These are phyloP conservation scores for Salvia hispanica DNA, from an alignment of 257 asterid genomes.

Conservation along the genomic window DNA sequence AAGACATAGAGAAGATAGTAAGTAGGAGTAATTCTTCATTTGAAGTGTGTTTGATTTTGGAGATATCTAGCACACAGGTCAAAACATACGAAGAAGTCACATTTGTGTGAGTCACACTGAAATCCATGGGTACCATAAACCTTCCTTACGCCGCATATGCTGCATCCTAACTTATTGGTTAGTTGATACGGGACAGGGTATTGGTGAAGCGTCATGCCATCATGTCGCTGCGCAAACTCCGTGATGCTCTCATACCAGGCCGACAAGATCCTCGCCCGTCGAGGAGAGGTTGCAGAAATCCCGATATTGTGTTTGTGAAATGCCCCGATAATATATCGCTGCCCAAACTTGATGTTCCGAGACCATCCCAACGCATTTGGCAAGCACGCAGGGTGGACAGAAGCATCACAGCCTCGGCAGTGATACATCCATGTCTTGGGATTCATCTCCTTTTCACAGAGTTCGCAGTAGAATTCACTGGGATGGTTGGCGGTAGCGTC, in stretches of 20 bases:
- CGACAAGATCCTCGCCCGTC: too few species aligned
- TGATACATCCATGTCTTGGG: constrained; percentile 7
- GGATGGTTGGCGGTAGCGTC: neutral
- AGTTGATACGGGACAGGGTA: neutral
- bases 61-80: too few species aligned
- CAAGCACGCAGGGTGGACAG: neutral
- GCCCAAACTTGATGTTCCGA: neutral
- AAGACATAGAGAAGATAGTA: too few species aligned
- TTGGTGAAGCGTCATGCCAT: neutral
- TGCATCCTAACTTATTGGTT: neutral
- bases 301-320: too few species aligned
- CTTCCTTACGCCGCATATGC: neutral
- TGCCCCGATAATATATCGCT: neutral
- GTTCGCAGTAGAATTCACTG: neutral
- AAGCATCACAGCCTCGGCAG: neutral
- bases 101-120: neutral
- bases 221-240: too few species aligned
- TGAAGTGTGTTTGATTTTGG: too few species aligned
- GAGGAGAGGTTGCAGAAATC: too few species aligned
- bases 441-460: constrained; percentile 2
- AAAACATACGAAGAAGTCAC: neutral
- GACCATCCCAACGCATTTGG: neutral
- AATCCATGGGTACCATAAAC: neutral
- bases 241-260: too few species aligned
- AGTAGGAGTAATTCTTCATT: too few species aligned